phyloP scores from a whole-genome alignment of 495 filamentous ascomycete species.

The Glonium stellatum region DNA sequence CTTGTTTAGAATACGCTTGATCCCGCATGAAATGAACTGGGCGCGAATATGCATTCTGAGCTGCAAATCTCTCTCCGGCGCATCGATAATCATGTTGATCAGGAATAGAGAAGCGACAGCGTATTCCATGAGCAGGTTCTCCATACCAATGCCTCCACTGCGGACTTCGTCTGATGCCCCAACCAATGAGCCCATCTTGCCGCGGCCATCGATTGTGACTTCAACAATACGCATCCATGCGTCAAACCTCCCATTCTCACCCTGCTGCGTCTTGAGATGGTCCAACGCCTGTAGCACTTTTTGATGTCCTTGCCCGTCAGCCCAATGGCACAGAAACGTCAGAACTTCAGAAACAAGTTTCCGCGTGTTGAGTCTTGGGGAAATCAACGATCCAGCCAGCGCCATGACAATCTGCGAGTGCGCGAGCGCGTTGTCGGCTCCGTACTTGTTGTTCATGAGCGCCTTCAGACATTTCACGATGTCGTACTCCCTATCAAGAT shows the following conservation, averaged over 20 bases:
- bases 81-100: conserved; percentile 95
- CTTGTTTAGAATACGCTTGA: conserved; percentile 89
- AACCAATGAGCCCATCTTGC: conserved; percentile 96
- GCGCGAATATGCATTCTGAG: conserved; percentile 89
- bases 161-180: conserved; percentile 95
- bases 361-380: conserved; percentile 80
- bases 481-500: conserved; percentile 92
- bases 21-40: conserved; percentile 91
- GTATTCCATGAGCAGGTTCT: conserved; percentile 98
- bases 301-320: conserved; percentile 82
- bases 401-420: conserved; percentile 87
- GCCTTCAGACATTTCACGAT: conserved; percentile 97
- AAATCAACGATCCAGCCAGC: conserved; percentile 78
- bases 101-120: conserved; percentile 90
- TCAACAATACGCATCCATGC: conserved; percentile 99
- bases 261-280: conserved; percentile 78
- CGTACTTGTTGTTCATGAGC: conserved; percentile 98
- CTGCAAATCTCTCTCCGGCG: conserved; percentile 80
- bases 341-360: conserved; percentile 95
- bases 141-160: conserved; percentile 96
- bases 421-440: conserved; percentile 88
- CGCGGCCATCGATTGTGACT: conserved; percentile 91
- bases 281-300: conserved; percentile 94
- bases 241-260: conserved; percentile 94
- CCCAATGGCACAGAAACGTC: conserved; percentile 97